Evolutionary conservation across 768 basidiomycete genomes (phyloP).

Genomic region (Lentinula sp.): DNA sequence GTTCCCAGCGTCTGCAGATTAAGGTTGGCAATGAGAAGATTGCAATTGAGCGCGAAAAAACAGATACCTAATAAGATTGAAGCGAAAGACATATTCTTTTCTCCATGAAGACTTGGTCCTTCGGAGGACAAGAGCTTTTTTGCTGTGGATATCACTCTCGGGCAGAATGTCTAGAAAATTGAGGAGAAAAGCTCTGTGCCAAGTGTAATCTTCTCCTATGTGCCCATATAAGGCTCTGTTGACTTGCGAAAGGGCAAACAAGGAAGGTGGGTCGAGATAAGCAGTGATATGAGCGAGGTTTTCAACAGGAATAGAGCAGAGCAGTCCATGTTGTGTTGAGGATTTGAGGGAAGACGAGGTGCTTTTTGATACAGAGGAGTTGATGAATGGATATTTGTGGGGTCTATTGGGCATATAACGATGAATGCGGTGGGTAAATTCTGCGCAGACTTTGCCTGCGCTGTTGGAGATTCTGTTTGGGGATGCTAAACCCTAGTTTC

Average conservation of each 20-base stretch:
- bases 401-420: conserved; percentile 2
- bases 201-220: conserved; percentile 74
- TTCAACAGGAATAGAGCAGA: conserved; percentile 48
- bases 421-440: not conserved
- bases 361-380: not conserved
- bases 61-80: conserved; percentile 44
- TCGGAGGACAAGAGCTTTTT: conserved; percentile 45
- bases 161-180: conserved; percentile 65
- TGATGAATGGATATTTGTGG: not conserved
- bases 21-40: not conserved
- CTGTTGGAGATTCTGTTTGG: not conserved
- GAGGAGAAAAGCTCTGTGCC: conserved; percentile 68
- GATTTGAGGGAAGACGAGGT: not conserved
- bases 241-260: conserved; percentile 52
- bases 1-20: conserved; percentile 58
- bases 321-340: conserved; percentile 2
- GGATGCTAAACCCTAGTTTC: not conserved
- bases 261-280: conserved; percentile 58
- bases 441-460: conserved; percentile 1
- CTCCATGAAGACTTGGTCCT: conserved; percentile 60
- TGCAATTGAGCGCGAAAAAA: not conserved
- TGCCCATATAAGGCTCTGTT: conserved; percentile 51
- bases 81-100: conserved; percentile 58
- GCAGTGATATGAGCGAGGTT: conserved; percentile 74
- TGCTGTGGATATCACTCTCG: conserved; percentile 47